Base-by-base conservation (phyloP, 768 basidiomycete species). In the Lactarius hengduanensis region DNA sequence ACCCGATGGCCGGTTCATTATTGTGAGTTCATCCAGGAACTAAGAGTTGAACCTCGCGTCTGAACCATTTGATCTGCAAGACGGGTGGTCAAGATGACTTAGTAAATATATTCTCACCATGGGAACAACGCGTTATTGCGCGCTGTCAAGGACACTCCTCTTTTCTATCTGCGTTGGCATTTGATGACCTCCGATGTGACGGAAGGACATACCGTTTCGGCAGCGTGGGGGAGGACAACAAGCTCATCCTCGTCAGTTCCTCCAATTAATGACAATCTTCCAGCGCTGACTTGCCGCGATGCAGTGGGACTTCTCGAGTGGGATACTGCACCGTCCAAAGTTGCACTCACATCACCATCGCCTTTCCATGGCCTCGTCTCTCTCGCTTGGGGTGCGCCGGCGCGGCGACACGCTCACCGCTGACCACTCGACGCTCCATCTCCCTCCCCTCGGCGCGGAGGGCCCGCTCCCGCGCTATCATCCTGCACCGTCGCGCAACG, bases 81-180 rank as follows among this genome's bases (percentile, higher is more conserved):
- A 93, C 94, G 1, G 97, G 96, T 15, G 97, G 97, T 0, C 96
- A 99, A 80, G 97, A 99, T 73, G 97, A 99, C 73, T 82, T 98
- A 11, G 78, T 97, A 62, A 96, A 96, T 4, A 91, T 99, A 66
- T 93, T 94, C 75, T 95, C 96, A 0, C 94, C 95, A 0, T 91
- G 89, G 84, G 97, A 98, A 75, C 90, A 94, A 74, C 86, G 96
- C 3, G 87, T 98, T 7, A 86, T 99, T 11, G 97, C 97, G 5
- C 85, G 96, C 63, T 98, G 97, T 78, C 95, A 97, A 76, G 97
- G 97, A 0, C 97, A 99, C 74, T 92, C 93, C 0, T 96, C 94
- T 2, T 98, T 97, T 73, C 92, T 99, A 8, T 90, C 93, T 0
- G 82, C 86, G 13, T 84, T 98, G 20, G 89, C 90, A 2, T 98